These are phyloP conservation scores for Trichoderma sp. DNA, from an alignment of 2,329 filamentous ascomycete genomes.

Conservation along the genomic window DNA sequence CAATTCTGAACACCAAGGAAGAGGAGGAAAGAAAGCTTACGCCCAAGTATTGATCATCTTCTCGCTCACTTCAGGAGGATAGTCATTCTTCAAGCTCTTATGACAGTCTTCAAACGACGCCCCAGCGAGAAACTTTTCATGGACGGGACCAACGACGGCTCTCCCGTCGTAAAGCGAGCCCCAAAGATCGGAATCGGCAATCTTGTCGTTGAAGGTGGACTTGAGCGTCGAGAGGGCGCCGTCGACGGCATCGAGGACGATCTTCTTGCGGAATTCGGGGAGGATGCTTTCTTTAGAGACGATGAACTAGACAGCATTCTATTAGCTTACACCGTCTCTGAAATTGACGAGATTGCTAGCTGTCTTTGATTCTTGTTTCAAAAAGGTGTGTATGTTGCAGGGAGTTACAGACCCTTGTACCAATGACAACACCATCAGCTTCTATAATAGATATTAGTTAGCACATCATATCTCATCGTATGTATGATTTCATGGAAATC, in stretches of 20 bases:
- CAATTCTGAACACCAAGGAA: no score
- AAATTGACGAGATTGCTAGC: no score
- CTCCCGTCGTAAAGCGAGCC: slow-evolving; percentile 50
- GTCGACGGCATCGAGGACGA: slow-evolving; percentile 48
- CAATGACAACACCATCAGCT: slow-evolving; percentile 51
- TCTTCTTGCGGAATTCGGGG: slow-evolving; percentile 46
- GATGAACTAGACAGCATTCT: slow-evolving; percentile 44
- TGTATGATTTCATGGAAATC: not conserved
- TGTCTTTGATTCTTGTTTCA: not conserved
- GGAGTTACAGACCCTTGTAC: slow-evolving; percentile 43
- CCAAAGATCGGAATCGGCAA: slow-evolving; percentile 47
- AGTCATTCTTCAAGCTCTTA: slow-evolving; percentile 45
- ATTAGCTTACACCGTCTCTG: not conserved
- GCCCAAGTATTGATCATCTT: slow-evolving; percentile 46
- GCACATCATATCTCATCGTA: not conserved
- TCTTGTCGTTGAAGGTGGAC: slow-evolving; percentile 50
- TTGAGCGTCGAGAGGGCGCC: slow-evolving; percentile 53
- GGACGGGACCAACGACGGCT: slow-evolving; percentile 47
- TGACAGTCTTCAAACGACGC: slow-evolving; percentile 49
- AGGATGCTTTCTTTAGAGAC: slow-evolving; percentile 50
- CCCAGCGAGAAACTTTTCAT: slow-evolving; percentile 46
- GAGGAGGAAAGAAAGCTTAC: slow-evolving; percentile 30
- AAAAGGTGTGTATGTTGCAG: not conserved
- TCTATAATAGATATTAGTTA: slow-evolving; percentile 37
- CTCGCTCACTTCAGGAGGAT: slow-evolving; percentile 40